Percentiles rank a stretch among this genome's conserved stretches.
Conservation (phyloP, 257 asterid genomes). For the Mentha longifolia region DNA sequence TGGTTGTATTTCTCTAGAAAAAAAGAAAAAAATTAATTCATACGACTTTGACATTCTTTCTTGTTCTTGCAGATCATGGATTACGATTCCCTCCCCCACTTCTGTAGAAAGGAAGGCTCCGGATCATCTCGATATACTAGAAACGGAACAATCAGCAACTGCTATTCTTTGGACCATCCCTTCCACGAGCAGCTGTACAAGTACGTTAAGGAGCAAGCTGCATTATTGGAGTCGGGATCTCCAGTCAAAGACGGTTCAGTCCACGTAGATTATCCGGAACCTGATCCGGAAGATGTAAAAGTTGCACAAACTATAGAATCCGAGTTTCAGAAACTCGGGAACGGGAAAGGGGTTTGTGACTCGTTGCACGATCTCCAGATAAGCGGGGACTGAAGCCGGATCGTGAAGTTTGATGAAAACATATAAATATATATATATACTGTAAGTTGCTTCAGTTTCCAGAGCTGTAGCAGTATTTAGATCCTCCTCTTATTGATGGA, state of each 20-base stretch:
- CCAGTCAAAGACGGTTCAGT: conserved; percentile 67
- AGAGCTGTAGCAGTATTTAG: conserved; percentile 36
- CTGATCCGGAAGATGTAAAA: conserved; percentile 59
- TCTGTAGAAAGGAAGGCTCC: conserved; percentile 76
- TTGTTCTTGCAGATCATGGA: conserved; percentile 80
- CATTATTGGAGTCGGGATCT: conserved; percentile 40
- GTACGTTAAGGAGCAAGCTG: conserved; percentile 70
- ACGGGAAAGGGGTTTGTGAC: conserved; percentile 53
- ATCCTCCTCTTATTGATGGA: conserved; percentile 25
- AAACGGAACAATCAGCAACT: conserved; percentile 51
- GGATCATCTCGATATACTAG: conserved; percentile 60
- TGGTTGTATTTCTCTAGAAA: not conserved
- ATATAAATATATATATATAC: not conserved
- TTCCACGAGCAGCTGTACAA: conserved; percentile 75
- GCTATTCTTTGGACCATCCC: conserved; percentile 77
- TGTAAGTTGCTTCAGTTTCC: not conserved
- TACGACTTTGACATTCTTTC: not conserved
- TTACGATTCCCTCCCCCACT: conserved; percentile 85
- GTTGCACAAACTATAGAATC: conserved; percentile 71
- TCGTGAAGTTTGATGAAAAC: not conserved
- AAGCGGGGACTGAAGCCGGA: conserved; percentile 43
- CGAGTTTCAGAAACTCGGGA: conserved; percentile 64
- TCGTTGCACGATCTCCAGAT: conserved; percentile 58
- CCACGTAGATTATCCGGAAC: conserved; percentile 74
- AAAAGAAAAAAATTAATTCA: no score